phyloP scores from a whole-genome alignment of 768 basidiomycete genomes.

The Obba rivulosa region DNA sequence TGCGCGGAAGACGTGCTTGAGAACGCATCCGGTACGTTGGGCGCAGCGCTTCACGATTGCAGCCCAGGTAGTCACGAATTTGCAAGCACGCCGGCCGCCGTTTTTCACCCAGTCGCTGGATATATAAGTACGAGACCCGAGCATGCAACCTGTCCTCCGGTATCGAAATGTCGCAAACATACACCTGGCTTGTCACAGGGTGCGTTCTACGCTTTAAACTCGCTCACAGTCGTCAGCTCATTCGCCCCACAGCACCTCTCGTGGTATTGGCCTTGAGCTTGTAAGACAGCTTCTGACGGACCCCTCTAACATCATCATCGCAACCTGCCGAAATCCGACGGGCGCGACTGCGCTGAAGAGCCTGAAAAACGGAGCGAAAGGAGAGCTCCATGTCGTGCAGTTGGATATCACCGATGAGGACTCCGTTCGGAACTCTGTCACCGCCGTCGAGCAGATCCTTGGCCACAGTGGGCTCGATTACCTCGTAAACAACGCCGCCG shows the following conservation, averaged over 20 bases:
- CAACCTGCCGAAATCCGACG: constrained; percentile 23
- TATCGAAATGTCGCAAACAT: too few species aligned
- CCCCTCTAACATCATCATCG: constrained; percentile 22
- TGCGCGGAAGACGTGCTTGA: too few species aligned
- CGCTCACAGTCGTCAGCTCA: background rate
- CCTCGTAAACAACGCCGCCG: constrained; percentile 34
- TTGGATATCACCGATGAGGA: constrained; percentile 25
- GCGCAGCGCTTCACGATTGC: too few species aligned
- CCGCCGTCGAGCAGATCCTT: constrained; percentile 19
- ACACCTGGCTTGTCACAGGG: constrained; percentile 21
- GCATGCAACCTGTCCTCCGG: too few species aligned
- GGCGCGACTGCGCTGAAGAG: constrained; percentile 16
- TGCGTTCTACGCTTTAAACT: background rate
- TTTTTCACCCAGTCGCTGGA: too few species aligned
- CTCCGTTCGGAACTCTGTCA: constrained; percentile 21
- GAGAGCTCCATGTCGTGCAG: constrained; percentile 27
- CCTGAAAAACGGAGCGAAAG: constrained; percentile 19
- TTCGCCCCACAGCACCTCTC: constrained; percentile 17
- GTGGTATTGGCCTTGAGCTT: constrained; percentile 27
- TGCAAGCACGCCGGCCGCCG: too few species aligned
- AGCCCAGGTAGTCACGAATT: too few species aligned
- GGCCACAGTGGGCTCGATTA: constrained; percentile 29
- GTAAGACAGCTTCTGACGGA: constrained; percentile 19
- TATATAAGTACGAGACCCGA: too few species aligned
- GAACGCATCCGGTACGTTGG: too few species aligned